A percentile compares a stretch with the other conserved stretches of the same genome.
Evolutionary conservation across 345 rosid genomes (phyloP).

Genomic region (Kandelia obovata): DNA sequence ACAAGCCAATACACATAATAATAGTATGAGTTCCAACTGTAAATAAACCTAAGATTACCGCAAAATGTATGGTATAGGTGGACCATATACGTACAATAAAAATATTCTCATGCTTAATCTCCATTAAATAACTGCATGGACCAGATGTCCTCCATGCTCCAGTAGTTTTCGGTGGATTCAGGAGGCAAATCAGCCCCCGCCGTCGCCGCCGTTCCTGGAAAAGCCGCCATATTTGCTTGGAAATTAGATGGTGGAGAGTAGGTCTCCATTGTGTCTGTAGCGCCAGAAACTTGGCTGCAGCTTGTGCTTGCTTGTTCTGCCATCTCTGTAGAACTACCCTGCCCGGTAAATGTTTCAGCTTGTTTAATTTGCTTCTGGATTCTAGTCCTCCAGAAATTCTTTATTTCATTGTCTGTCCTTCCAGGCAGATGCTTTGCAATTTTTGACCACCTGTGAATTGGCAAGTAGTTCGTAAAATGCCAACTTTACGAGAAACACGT

Average conservation of each 20-base stretch:
- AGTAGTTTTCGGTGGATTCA: constrained; percentile 54
- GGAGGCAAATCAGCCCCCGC: constrained; percentile 4
- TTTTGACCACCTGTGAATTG: constrained; percentile 66
- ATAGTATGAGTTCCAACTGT: neutral
- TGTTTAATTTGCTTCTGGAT: constrained; percentile 88
- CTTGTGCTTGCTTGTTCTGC: constrained; percentile 29
- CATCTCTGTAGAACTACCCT: constrained; percentile 32
- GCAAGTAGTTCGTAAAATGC: neutral
- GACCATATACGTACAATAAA: neutral
- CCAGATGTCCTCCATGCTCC: constrained; percentile 90
- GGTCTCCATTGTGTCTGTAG: constrained; percentile 43
- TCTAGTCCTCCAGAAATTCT: constrained; percentile 94
- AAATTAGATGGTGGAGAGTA: constrained; percentile 43
- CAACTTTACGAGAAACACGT: neutral
- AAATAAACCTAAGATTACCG: neutral
- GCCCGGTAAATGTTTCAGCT: constrained; percentile 39
- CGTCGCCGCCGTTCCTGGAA: neutral
- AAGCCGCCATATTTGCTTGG: constrained; percentile 22
- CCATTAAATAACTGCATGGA: constrained; percentile 61
- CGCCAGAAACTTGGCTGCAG: constrained; percentile 25
- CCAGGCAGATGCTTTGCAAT: constrained; percentile 97
- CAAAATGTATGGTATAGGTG: neutral
- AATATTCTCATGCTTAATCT: constrained; percentile 16
- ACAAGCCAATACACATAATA: neutral
- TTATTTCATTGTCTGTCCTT: constrained; percentile 96